Evolutionary conservation across 2,329 filamentous ascomycete species (phyloP), one percentile per base, ranked within the genome.

Genomic region (Penicillium carneum): DNA sequence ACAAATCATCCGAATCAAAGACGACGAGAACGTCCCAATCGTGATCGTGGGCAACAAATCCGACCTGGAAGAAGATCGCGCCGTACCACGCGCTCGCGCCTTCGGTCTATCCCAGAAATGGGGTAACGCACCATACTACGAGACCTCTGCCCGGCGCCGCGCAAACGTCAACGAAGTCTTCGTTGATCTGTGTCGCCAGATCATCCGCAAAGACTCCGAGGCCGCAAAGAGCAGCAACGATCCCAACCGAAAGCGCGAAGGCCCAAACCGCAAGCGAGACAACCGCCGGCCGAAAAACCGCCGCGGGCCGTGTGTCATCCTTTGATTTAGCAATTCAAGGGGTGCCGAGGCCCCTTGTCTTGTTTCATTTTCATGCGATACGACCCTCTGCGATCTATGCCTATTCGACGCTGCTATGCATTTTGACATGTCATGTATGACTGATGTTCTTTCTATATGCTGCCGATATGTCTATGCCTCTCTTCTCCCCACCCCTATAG

Each of bases 111-210:
- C 91, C n/a, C 91, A 95, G 73, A 86, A 86, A 72, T 97, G 93
- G 93, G 90, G 89, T 20, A 88, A 88, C 69, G 91, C 91, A 38
- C 93, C 93, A 0, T 97, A 96, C 76, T 97, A 96, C 74, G 93
- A 97, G 80, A 90, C 93, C 38, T 94, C 90, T 65, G 93, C 93
- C 52, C 84, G 93, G 65, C 88, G 91, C 69, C 84, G 89, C 72
- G 91, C 90, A 65, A 97, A 97, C 70, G 93, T 97, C 16, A 92
- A 96, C 69, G 93, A 96, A 75, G 91, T 93, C 48, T 97, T 96
- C 77, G 81, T 91, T 67, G 91, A 95, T 76, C 84, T 96, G 58
- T 94, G 91, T 73, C 86, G 91, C 62, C 91, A 95, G 76, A 92
- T 96, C 80, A 87, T 95, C 60, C 84, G 88, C 63, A 90, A 88